Percentiles rank a stretch among this genome's conserved stretches.
Evolutionary conservation across 140 eudicot genomes (phyloP).

Genomic region (Cichorium intybus): DNA sequence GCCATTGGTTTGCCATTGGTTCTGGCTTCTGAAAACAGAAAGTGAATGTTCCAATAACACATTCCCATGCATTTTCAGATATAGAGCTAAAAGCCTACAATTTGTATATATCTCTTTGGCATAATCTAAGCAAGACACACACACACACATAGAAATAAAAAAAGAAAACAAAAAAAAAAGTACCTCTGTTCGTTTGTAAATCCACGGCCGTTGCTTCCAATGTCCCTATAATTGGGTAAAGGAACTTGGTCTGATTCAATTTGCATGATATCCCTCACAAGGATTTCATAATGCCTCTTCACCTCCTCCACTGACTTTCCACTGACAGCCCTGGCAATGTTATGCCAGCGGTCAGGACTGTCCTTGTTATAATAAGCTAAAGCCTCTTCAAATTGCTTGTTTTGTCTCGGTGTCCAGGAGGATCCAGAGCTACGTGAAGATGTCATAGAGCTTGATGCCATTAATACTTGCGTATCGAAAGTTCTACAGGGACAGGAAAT

Average conservation of each 20-base stretch:
- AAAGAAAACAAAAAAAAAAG: constrained; percentile 20
- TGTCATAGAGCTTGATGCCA: constrained; percentile 72
- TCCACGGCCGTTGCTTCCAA: constrained; percentile 44
- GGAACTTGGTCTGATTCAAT: constrained; percentile 82
- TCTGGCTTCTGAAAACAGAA: constrained; percentile 9
- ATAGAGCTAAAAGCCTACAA: not conserved
- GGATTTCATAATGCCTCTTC: constrained; percentile 70
- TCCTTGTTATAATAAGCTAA: constrained; percentile 73
- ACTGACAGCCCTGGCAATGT: constrained; percentile 71
- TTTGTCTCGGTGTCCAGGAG: constrained; percentile 76
- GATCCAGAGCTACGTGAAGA: constrained; percentile 59
- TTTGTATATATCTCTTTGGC: not conserved
- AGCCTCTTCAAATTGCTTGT: constrained; percentile 92
- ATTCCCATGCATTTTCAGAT: not conserved
- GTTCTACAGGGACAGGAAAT: not conserved
- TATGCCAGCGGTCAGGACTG: constrained; percentile 83
- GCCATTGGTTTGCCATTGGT: constrained; percentile 11
- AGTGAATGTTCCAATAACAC: constrained; percentile 7
- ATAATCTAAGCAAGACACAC: not conserved
- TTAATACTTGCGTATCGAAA: constrained; percentile 14
- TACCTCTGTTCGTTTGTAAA: constrained; percentile 65
- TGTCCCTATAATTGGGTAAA: constrained; percentile 62
- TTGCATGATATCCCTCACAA: constrained; percentile 64
- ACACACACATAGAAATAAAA: not conserved
- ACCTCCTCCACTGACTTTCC: constrained; percentile 90